Evolutionary conservation across 164 flowering plant species (phyloP).

Genomic region (Nelumbo lutea): DNA sequence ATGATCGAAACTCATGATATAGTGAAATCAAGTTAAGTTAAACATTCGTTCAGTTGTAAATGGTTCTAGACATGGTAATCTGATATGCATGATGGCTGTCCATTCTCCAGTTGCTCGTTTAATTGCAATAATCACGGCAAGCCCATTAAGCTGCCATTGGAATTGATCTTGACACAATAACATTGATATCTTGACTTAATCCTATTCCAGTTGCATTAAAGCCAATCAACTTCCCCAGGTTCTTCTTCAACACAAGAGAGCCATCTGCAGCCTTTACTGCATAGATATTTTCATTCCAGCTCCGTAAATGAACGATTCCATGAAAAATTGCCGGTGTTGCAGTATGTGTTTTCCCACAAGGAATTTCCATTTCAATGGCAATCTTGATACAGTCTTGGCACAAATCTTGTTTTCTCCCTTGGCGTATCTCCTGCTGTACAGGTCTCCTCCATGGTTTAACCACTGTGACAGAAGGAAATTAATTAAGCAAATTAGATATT

Average conservation of each 20-base stretch:
- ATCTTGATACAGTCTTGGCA: conserved; percentile 14
- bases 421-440: conserved; percentile 32
- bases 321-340: conserved; percentile 46
- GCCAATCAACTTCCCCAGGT: conserved; percentile 31
- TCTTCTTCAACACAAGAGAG: conserved; percentile 34
- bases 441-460: conserved; percentile 45
- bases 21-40: conserved; percentile 1
- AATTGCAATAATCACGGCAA: conserved; percentile 41
- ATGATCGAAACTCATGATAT: too few relatives aligned
- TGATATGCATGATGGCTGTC: conserved; percentile 15
- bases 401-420: conserved; percentile 23
- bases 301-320: conserved; percentile 38
- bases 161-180: conserved; percentile 32
- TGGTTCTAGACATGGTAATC: conserved; percentile 39
- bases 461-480: conserved; percentile 21
- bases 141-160: conserved; percentile 46
- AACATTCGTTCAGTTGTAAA: conserved; percentile 25
- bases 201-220: conserved; percentile 17
- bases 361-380: conserved; percentile 40
- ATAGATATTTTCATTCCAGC: conserved; percentile 47
- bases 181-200: conserved; percentile 14
- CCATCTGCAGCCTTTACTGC: conserved; percentile 39
- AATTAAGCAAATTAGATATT: not conserved
- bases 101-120: conserved; percentile 19
- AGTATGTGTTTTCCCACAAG: conserved; percentile 38